Percentiles rank a stretch among this genome's conserved stretches.
Conservation (phyloP, 331 rosid species). For the Malus hybrid region DNA sequence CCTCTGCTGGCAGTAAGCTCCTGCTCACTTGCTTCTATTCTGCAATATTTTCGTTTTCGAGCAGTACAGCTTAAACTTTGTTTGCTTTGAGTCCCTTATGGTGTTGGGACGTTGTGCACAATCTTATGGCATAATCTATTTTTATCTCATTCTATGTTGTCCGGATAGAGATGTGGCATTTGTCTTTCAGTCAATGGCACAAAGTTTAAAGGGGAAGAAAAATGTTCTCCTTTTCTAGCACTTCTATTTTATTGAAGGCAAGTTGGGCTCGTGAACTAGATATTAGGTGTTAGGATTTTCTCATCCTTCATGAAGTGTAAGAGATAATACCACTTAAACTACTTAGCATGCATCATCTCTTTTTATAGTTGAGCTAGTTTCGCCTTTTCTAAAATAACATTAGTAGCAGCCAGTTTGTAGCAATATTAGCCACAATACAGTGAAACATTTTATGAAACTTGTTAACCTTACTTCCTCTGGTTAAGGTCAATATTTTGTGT, state of each 20-base stretch:
- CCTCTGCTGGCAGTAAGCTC: slow-evolving; percentile 50
- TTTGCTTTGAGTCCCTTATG: not conserved
- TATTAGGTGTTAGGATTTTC: not conserved
- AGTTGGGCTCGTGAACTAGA: not conserved
- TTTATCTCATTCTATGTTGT: not conserved
- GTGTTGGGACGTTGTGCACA: not conserved
- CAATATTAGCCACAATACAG: not conserved
- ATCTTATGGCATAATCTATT: not conserved
- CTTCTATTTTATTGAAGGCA: not conserved
- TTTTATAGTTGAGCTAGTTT: not conserved
- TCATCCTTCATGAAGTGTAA: not conserved
- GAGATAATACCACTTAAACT: not conserved
- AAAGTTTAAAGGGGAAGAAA: not conserved
- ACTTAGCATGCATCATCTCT: not conserved
- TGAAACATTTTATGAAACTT: too few species aligned
- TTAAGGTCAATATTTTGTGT: slow-evolving; percentile 4
- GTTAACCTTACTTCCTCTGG: slow-evolving; percentile 1
- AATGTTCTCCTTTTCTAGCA: not conserved
- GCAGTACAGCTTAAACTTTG: not conserved
- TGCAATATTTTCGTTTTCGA: not conserved
- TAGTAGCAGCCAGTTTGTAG: not conserved
- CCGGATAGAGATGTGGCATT: not conserved
- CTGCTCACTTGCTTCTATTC: not conserved
- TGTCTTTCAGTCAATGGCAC: not conserved
- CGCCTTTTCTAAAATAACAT: not conserved